phyloP scores from a whole-genome alignment of 1,139 yeast genomes.

The Geotrichum carabidarum region DNA sequence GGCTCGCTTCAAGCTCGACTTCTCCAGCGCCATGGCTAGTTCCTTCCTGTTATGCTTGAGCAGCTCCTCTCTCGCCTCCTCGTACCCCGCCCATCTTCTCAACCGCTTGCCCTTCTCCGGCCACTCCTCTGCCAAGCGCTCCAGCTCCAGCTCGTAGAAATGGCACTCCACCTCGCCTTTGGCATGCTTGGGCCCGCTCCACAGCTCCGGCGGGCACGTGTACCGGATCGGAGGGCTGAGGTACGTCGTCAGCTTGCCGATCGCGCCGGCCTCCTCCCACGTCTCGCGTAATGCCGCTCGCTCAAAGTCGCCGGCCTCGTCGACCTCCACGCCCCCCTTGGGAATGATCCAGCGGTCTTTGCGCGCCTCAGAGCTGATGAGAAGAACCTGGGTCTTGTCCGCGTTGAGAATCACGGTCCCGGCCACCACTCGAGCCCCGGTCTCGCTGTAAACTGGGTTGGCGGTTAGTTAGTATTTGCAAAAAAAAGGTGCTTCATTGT shows the following conservation, averaged over 20 bases:
- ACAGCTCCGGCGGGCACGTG: slow-evolving; percentile 62
- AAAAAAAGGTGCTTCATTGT: neutral
- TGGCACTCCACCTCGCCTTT: slow-evolving; percentile 76
- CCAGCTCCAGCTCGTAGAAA: slow-evolving; percentile 69
- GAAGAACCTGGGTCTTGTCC: slow-evolving; percentile 56
- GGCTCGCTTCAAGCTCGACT: neutral
- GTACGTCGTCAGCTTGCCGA: slow-evolving; percentile 51
- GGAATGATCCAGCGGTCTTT: slow-evolving; percentile 79
- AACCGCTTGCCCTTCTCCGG: slow-evolving; percentile 64
- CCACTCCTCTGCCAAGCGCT: slow-evolving; percentile 55
- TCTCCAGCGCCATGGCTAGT: slow-evolving; percentile 26
- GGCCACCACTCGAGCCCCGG: slow-evolving; percentile 83
- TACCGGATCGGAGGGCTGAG: slow-evolving; percentile 44
- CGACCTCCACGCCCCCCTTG: slow-evolving; percentile 90
- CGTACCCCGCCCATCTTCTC: slow-evolving; percentile 70
- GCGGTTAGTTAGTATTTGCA: neutral
- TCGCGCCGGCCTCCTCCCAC: slow-evolving; percentile 97
- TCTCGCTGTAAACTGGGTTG: slow-evolving; percentile 44
- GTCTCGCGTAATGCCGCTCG: slow-evolving; percentile 76
- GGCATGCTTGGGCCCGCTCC: slow-evolving; percentile 35
- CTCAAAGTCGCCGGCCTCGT: slow-evolving; percentile 52
- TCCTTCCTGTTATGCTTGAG: slow-evolving; percentile 23
- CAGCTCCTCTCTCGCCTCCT: slow-evolving; percentile 48
- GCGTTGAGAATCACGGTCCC: slow-evolving; percentile 76
- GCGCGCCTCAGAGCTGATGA: slow-evolving; percentile 70